Evolutionary conservation across 306 rosid species (phyloP), one percentile per base, ranked within the genome.

Genomic region (Erythrophleum fordii): DNA sequence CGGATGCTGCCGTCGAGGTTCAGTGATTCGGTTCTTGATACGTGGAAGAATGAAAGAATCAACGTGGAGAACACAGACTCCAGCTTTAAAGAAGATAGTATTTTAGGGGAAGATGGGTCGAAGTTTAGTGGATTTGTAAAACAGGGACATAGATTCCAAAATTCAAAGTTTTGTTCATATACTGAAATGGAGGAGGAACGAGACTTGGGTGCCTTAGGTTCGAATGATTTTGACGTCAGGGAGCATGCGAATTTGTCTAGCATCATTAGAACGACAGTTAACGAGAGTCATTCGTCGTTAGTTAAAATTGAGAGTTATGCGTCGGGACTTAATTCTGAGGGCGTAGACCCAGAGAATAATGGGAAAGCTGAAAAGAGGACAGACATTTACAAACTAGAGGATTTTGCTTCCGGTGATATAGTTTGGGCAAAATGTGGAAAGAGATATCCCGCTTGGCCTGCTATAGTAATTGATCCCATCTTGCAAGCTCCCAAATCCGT

Each of bases 381-480:
- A 28, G 93, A 87, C 2, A 1, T 80, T 22, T 93, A 78, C 62
- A 84, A 79, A 74, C 90, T 83, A 0, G 92, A 87, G 62, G 95
- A 91, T 68, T 95, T 95, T 85, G 83, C 85, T 71, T 41, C 88
- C 85, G 95, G 94, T 35, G 97, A 95, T 73, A 72, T 95, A 49
- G 97, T 95, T 76, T 95, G 99, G 99, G 97, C 92, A 0, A 95
- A 91, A 87, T 89, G 90, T 81, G 97, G 99, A 62, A 90, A 90
- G 81, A 80, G 86, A 41, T 89, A 84, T 80, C 97, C 97, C 2
- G 87, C 90, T 17, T 95, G 99, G 97, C 99, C 97, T 16, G 97
- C 95, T 0, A 81, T 91, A 34, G 95, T 95, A 29, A 95, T 95
- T 59, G 97, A 93, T 77, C 97, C 97, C 18, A 51, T 93, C 58